phyloP scores from a whole-genome alignment of 305 asterid genomes.

The Fraxinus paxiana region DNA sequence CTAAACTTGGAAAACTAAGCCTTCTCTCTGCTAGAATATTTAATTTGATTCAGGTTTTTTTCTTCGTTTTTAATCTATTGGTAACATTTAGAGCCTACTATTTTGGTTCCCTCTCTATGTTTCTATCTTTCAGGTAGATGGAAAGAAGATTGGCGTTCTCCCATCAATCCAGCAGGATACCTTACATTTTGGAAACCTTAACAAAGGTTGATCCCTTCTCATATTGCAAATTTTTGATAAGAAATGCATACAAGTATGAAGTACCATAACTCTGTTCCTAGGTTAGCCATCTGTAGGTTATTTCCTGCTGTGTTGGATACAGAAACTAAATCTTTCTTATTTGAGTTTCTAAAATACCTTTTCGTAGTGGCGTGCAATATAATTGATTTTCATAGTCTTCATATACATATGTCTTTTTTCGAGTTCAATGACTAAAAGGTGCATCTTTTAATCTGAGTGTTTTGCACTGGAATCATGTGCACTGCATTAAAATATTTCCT shows the following conservation, averaged over 20 bases:
- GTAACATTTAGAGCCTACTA: neutral
- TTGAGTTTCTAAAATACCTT: slow-evolving; percentile 1
- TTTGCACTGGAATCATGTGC: neutral
- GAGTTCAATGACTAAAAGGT: neutral
- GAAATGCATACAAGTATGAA: slow-evolving; percentile 3
- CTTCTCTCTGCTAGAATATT: neutral
- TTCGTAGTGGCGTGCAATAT: neutral
- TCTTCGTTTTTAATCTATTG: neutral
- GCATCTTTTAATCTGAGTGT: neutral
- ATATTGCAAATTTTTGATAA: slow-evolving; percentile 5
- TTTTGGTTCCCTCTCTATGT: neutral
- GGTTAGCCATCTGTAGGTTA: neutral
- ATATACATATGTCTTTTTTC: neutral
- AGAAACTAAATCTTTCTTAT: neutral
- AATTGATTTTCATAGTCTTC: slow-evolving; percentile 14
- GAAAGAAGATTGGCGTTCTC: slow-evolving; percentile 79
- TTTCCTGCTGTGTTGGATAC: slow-evolving; percentile 15
- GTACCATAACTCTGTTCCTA: neutral
- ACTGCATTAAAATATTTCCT: neutral
- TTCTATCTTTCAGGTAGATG: slow-evolving; percentile 59
- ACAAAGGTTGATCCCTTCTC: slow-evolving; percentile 61
- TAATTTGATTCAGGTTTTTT: slow-evolving; percentile 5
- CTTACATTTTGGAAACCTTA: slow-evolving; percentile 70
- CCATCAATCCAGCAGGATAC: slow-evolving; percentile 76
- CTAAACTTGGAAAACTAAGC: neutral